phyloP scores from a whole-genome alignment of 2,329 filamentous ascomycete species.

The Gnomoniopsis smithogilvyi region DNA sequence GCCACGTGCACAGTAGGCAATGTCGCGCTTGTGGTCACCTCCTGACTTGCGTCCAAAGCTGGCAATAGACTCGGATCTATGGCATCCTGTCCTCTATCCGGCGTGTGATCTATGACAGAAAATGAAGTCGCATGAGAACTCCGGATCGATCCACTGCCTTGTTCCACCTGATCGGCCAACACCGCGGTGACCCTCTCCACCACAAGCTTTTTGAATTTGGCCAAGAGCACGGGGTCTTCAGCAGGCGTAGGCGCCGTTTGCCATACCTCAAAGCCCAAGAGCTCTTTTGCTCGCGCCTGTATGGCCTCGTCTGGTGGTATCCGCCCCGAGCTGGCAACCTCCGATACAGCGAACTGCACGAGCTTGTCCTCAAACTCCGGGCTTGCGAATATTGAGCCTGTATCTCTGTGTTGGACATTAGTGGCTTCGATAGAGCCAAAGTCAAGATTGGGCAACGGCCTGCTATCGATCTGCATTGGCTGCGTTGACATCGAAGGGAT shows the following conservation, averaged over 20 bases:
- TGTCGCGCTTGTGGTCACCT: not conserved
- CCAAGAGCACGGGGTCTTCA: constrained; percentile 50
- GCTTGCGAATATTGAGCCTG: constrained; percentile 54
- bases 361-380: constrained; percentile 56
- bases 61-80: constrained; percentile 15
- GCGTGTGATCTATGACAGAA: not conserved
- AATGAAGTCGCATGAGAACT: not conserved
- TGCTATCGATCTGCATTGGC: not conserved
- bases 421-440: not conserved
- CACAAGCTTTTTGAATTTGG: constrained; percentile 51
- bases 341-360: constrained; percentile 41
- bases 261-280: constrained; percentile 34
- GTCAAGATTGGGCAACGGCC: not conserved
- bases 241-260: constrained; percentile 43
- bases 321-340: constrained; percentile 33
- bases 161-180: constrained; percentile 3
- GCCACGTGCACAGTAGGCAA: constrained; percentile 13
- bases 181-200: constrained; percentile 24
- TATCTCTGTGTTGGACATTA: not conserved
- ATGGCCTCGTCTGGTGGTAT: constrained; percentile 49
- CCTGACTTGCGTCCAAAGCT: not conserved
- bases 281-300: constrained; percentile 42
- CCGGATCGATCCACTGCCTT: not conserved
- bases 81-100: constrained; percentile 15
- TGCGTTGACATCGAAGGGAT: constrained; percentile 22